Base-by-base conservation (phyloP, 768 basidiomycete genomes). In the Russula sp. region DNA sequence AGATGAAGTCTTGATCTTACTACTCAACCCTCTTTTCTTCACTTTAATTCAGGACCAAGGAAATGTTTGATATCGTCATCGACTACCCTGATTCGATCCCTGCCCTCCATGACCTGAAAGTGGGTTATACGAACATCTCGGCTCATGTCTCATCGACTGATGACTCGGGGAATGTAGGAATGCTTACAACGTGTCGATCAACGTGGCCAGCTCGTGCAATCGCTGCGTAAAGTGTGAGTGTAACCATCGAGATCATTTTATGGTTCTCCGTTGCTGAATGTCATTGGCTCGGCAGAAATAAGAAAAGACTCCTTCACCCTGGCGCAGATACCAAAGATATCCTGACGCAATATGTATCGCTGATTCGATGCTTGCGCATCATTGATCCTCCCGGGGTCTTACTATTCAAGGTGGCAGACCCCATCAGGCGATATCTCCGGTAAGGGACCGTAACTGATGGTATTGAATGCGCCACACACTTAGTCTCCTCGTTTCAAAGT, bases 1-100 rank as follows among this genome's bases (percentile, higher is more conserved):
- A n/a, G 4, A 24, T 20, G 16, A 42, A 7, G 26, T 22, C 10
- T 2, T 6, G 3, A 44, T 4, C 10, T 2, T 4, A 34, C 20
- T 24, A n/a, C 26, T n/a, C 54, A 28, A 14, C 42, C 20, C 32
- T 30, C 18, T 11, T 46, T 10, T 61, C 28, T 59, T 38, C 9
- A 59, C 28, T 59, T 42, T 67, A 40, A 32, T 57, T 42, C 44
- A 88, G 87, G 38, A 88, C 85, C 63, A 80, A 78, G 55, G 95
- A 98, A 73, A 88, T 98, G 22, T 98, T 97, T 72, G 93, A 96
- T 68, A 97, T 98, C 61, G 96, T 98, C 63, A 87, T 98, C 61
- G 92, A 96, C 70, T 95, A 85, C 69, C 94, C 96, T 0, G 90
- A 94, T 65, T 96, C 95, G 0, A 80, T 79, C 67, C 85, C 88